A percentile compares a stretch with the other conserved stretches of the same genome.
phyloP scores from a whole-genome alignment of 371 early-diverging fungal species.

The Saksenaea oblongispora region DNA sequence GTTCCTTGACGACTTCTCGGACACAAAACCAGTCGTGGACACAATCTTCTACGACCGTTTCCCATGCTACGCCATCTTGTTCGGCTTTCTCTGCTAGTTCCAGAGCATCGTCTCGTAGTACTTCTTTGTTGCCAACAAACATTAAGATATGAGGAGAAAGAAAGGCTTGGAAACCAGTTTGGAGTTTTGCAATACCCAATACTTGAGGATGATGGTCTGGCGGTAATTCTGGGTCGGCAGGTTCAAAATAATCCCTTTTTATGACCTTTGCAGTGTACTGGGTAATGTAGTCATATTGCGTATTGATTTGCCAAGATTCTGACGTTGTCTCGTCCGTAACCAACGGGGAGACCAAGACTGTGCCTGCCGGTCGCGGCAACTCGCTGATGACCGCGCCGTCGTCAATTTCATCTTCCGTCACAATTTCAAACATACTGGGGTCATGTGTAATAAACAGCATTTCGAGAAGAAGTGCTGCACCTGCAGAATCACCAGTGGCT shows the following conservation, averaged over 20 bases:
- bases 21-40: slow-evolving; percentile 53
- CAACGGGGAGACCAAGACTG: slow-evolving; percentile 39
- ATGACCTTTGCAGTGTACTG: slow-evolving; percentile 41
- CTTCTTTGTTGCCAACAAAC: slow-evolving; percentile 42
- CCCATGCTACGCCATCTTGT: slow-evolving; percentile 34
- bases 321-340: slow-evolving; percentile 46
- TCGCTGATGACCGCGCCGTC: slow-evolving; percentile 22
- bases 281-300: slow-evolving; percentile 41
- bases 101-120: slow-evolving; percentile 41
- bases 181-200: slow-evolving; percentile 37
- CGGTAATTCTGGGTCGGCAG: slow-evolving; percentile 24
- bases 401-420: slow-evolving; percentile 26
- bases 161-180: slow-evolving; percentile 40
- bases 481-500: slow-evolving; percentile 39
- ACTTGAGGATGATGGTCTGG: slow-evolving; percentile 24
- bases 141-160: slow-evolving; percentile 33
- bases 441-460: slow-evolving; percentile 45
- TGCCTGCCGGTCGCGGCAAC: slow-evolving; percentile 42
- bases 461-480: slow-evolving; percentile 35
- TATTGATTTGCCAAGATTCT: slow-evolving; percentile 40
- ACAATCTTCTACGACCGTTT: slow-evolving; percentile 38
- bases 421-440: slow-evolving; percentile 46
- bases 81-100: slow-evolving; percentile 40
- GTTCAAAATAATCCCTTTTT: slow-evolving; percentile 44
- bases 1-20: slow-evolving; percentile 46